Conservation (phyloP, 306 rosid species). For the Lagenaria siceraria region DNA sequence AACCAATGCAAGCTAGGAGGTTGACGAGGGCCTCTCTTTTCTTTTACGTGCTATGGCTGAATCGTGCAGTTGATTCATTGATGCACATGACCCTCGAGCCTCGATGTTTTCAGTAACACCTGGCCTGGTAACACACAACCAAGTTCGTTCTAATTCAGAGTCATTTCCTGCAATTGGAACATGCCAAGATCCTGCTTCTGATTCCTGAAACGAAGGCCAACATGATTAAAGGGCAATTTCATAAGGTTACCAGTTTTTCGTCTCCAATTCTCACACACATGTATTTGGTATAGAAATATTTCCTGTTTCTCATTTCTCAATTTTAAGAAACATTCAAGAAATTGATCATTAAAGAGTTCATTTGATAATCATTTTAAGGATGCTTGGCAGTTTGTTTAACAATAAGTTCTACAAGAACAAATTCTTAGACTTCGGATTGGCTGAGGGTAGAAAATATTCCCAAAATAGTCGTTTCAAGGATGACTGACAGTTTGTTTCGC, state of each 20-base stretch:
- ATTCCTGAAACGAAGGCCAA: constrained; percentile 44
- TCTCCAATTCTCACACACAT: neutral
- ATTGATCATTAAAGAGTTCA: neutral
- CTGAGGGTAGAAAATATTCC: too few species aligned
- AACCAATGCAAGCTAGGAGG: constrained; percentile 8
- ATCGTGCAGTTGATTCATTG: constrained; percentile 11
- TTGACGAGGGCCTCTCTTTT: constrained; percentile 52
- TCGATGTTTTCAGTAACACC: constrained; percentile 17
- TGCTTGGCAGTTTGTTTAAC: neutral
- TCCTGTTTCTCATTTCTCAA: neutral
- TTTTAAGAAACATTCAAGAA: neutral
- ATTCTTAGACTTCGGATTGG: too few species aligned
- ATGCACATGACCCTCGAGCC: neutral
- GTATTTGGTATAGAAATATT: neutral
- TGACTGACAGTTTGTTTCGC: too few species aligned
- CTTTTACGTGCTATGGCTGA: constrained; percentile 37
- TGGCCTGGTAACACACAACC: constrained; percentile 71
- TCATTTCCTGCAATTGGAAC: constrained; percentile 38
- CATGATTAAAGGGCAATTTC: neutral
- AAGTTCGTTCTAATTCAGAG: constrained; percentile 29
- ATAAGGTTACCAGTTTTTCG: neutral
- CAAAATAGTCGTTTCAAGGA: too few species aligned
- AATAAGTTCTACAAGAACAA: neutral
- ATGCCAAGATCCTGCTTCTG: constrained; percentile 77
- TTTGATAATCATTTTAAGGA: neutral